Conservation (phyloP, 163 green algal species). For the Picocystis sp. region DNA sequence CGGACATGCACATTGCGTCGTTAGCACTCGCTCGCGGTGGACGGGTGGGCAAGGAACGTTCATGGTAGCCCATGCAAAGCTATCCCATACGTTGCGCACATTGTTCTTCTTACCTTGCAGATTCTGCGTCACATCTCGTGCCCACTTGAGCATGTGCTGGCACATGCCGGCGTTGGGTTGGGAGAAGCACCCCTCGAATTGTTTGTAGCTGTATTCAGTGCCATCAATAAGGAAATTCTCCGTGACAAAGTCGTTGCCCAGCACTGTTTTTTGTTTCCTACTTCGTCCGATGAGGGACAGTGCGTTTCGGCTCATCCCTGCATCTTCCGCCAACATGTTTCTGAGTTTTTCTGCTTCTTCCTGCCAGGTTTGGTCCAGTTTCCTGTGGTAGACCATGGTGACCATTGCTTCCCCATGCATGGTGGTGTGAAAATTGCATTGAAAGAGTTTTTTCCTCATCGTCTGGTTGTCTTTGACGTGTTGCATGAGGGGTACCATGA, state of each 20-base stretch:
- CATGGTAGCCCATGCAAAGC: too few species aligned
- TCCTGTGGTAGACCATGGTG: slow-evolving; percentile 70
- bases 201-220: slow-evolving; percentile 21
- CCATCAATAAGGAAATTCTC: slow-evolving; percentile 13
- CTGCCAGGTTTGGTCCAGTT: slow-evolving; percentile 48
- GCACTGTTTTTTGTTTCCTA: slow-evolving; percentile 7
- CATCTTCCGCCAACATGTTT: not conserved
- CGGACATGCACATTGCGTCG: not conserved
- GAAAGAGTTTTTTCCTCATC: slow-evolving; percentile 56
- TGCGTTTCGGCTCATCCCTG: not conserved
- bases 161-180: slow-evolving; percentile 78
- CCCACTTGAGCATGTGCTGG: slow-evolving; percentile 74
- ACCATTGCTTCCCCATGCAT: slow-evolving; percentile 63
- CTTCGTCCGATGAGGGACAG: slow-evolving; percentile 6
- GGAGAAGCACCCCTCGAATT: slow-evolving; percentile 72
- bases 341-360: slow-evolving; percentile 24
- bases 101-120: not conserved
- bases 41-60: too few species aligned
- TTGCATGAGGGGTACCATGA: slow-evolving; percentile 58
- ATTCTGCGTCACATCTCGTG: slow-evolving; percentile 30
- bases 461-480: slow-evolving; percentile 16
- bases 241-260: slow-evolving; percentile 12
- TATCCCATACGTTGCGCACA: too few species aligned
- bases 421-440: slow-evolving; percentile 75
- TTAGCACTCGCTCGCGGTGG: not conserved